Percentiles rank a stretch among this genome's conserved stretches.
These are phyloP conservation scores for Penicillium sp. DNA, from an alignment of 2,329 filamentous ascomycete species.

Conservation along the genomic window DNA sequence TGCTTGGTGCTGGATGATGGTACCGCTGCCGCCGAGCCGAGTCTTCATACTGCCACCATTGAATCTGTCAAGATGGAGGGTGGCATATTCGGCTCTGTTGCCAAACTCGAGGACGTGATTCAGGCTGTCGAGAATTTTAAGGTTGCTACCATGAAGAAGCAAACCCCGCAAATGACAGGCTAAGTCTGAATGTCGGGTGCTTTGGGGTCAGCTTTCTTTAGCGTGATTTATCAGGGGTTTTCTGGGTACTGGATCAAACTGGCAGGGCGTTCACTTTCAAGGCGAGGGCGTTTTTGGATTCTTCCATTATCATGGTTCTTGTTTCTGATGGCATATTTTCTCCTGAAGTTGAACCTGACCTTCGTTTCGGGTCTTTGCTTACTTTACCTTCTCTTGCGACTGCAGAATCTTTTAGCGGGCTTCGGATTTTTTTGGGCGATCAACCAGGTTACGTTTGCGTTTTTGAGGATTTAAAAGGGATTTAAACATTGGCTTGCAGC, in stretches of 20 bases:
- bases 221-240: constrained; percentile 1
- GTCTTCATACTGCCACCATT: constrained; percentile 44
- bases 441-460: background rate
- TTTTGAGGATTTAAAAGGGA: background rate
- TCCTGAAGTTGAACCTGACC: background rate
- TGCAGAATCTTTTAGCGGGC: constrained; percentile 8
- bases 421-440: constrained; percentile 1
- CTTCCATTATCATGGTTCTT: constrained; percentile 1
- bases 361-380: background rate
- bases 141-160: constrained; percentile 43
- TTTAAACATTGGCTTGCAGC: constrained; percentile 5
- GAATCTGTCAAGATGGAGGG: constrained; percentile 51
- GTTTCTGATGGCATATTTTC: background rate
- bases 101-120: constrained; percentile 42
- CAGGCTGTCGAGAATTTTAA: constrained; percentile 47
- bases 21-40: constrained; percentile 45
- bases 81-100: constrained; percentile 47
- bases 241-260: constrained; percentile 9
- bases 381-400: background rate
- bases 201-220: background rate
- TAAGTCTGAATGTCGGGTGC: constrained; percentile 5
- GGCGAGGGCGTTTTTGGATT: background rate
- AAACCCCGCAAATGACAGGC: constrained; percentile 42
- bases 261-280: constrained; percentile 19
- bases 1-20: constrained; percentile 55